Evolutionary conservation across 164 flowering plant species (phyloP), one percentile per base, ranked within the genome.

Genomic region (Vitis labrusca): DNA sequence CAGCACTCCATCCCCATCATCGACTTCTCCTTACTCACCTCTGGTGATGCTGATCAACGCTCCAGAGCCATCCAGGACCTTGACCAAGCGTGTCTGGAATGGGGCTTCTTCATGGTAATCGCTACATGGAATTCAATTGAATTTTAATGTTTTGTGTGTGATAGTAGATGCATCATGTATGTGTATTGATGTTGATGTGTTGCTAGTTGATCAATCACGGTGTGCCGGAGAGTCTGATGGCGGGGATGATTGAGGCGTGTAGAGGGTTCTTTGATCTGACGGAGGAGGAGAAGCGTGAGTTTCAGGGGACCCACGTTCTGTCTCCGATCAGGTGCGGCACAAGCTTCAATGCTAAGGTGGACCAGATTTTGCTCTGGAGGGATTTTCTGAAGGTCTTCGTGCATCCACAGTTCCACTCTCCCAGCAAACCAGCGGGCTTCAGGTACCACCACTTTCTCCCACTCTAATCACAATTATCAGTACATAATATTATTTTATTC

Each of bases 31-130:
- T 65, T 77, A 10, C 85, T 88, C 69, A 73, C 74, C 6, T 81
- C 86, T 2, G 64, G 61, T 8, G 50, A 69, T 54, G 84, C 85
- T 9, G 70, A 77, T 50, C 88, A 80, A 75, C 86, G 92, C 16
- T 80, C 85, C 56, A 72, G 78, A 71, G 63, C 61, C 49, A 66
- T 92, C 73, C 74, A 74, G 0, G 76, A 83, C 23, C 85, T 92
- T 15, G 82, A 77, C 56, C 63, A 76, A 8, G 95, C 94, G 0
- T 87, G 95, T 68, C 74, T 62, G 10, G 87, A 89, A 4, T 92
- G 97, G 97, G 95, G 95, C n/a, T 87, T 90, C 86, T 92, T 92
- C 83, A 81, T 80, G 87, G 93, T 89, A 80, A 1, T 17, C 30
- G 11, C 14, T 1, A n/a, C 19, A 58, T n/a, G 19, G 6, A 32